Evolutionary conservation across 192 early-diverging fungal genomes (phyloP).

Genomic region (Gorgonomyces haynaldii): DNA sequence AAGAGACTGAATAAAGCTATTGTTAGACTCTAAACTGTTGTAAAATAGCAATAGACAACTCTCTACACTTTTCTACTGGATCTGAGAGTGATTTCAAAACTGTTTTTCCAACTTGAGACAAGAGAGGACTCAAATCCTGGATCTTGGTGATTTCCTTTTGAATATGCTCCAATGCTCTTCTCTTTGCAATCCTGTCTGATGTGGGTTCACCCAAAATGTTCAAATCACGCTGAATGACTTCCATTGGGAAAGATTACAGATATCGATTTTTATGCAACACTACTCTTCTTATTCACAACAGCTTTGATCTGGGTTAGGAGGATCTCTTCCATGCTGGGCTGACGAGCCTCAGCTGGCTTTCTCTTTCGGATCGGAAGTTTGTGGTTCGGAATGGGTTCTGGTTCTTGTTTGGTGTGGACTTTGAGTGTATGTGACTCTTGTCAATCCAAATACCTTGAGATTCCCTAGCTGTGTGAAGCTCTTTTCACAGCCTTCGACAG

Average conservation of each 20-base stretch:
- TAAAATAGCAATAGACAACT: conserved; percentile 22
- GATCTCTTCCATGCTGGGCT: too few species aligned
- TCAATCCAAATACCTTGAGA: conserved; percentile 19
- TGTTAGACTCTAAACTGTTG: background rate
- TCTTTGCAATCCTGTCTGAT: conserved; percentile 31
- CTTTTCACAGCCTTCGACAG: conserved; percentile 48
- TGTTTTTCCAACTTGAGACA: conserved; percentile 10
- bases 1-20: background rate
- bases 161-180: conserved; percentile 29
- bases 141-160: conserved; percentile 23
- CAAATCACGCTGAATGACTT: conserved; percentile 27
- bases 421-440: conserved; percentile 1
- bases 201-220: conserved; percentile 36
- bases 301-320: too few species aligned
- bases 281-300: background rate
- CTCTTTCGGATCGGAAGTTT: too few species aligned
- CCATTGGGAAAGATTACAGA: background rate
- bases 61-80: conserved; percentile 34
- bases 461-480: conserved; percentile 66
- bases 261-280: background rate
- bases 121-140: background rate
- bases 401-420: background rate
- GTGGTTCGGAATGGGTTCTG: too few species aligned
- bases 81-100: conserved; percentile 27
- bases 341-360: too few species aligned